Conservation (phyloP, 2,329 filamentous ascomycete species). For the Hymenoscyphus fructigenus region DNA sequence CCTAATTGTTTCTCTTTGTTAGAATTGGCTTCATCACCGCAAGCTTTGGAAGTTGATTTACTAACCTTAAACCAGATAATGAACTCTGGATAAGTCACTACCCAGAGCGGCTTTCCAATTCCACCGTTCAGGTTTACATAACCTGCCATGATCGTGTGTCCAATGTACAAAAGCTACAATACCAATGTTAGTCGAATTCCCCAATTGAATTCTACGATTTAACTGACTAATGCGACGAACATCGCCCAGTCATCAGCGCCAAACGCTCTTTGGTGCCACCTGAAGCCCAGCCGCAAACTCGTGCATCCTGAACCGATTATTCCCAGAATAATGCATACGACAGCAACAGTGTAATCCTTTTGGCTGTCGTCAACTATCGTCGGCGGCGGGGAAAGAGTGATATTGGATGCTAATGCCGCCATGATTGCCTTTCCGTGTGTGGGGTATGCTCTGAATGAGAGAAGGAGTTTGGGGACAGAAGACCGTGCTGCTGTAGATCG, state of each 20-base stretch:
- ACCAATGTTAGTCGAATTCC: background rate
- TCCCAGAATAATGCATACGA: slow-evolving; percentile 6
- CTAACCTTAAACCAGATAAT: slow-evolving; percentile 6
- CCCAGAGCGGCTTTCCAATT: slow-evolving; percentile 9
- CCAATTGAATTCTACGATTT: background rate
- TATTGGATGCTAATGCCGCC: background rate
- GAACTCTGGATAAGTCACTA: background rate
- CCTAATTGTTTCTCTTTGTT: background rate
- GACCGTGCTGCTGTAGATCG: background rate
- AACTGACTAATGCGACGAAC: background rate
- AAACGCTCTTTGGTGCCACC: background rate
- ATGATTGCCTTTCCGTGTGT: background rate
- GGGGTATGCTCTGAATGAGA: background rate
- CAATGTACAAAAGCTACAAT: slow-evolving; percentile 4
- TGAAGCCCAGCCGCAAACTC: background rate
- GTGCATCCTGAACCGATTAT: background rate
- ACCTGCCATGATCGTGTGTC: slow-evolving; percentile 6
- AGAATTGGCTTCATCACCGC: background rate
- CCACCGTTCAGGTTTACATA: slow-evolving; percentile 7
- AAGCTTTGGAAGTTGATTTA: background rate
- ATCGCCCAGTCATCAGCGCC: slow-evolving; percentile 9
- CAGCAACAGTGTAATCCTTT: slow-evolving; percentile 7
- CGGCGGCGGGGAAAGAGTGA: slow-evolving; percentile 3
- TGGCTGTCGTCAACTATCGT: slow-evolving; percentile 2
- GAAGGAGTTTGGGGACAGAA: background rate